Percentiles rank a stretch among this genome's conserved stretches.
Conservation (phyloP, 768 basidiomycete species). For the Dictyophora rubrovolvata region DNA sequence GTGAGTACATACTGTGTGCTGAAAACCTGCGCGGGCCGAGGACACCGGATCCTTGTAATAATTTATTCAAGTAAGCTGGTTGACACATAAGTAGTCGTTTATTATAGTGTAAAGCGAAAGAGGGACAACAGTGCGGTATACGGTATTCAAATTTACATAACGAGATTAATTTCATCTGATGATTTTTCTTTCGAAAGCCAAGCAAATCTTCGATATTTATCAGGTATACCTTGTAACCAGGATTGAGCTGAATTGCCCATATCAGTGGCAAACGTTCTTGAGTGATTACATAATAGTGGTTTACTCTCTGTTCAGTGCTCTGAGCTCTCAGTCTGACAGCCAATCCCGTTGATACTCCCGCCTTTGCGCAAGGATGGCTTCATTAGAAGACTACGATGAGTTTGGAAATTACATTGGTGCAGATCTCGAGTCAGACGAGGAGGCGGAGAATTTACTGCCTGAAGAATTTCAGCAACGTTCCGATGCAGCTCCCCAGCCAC, state of each 20-base stretch:
- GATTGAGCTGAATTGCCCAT: neutral
- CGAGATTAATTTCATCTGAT: too few relatives aligned
- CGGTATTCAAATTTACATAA: too few relatives aligned
- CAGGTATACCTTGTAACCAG: too few relatives aligned
- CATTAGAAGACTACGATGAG: slow-evolving; percentile 76
- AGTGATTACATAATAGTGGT: neutral
- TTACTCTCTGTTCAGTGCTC: neutral
- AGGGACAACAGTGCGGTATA: too few relatives aligned
- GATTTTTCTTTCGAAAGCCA: too few relatives aligned
- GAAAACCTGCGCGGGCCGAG: neutral
- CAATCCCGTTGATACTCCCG: neutral
- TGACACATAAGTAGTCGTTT: too few relatives aligned
- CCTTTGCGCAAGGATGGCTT: slow-evolving; percentile 34
- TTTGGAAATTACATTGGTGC: slow-evolving; percentile 98
- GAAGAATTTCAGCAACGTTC: slow-evolving; percentile 40
- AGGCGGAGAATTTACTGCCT: slow-evolving; percentile 42
- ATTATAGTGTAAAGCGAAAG: too few relatives aligned
- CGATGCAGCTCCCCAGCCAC: slow-evolving; percentile 33
- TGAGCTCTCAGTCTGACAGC: neutral
- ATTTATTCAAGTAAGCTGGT: too few relatives aligned
- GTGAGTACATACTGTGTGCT: neutral
- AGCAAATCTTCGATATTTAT: too few relatives aligned
- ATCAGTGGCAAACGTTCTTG: neutral
- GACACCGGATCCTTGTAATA: too few relatives aligned
- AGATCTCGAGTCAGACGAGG: slow-evolving; percentile 75